Evolutionary conservation across 2,329 filamentous ascomycete genomes (phyloP), one percentile per base, ranked within the genome.

Genomic region (Aspergillus eucalypticola): DNA sequence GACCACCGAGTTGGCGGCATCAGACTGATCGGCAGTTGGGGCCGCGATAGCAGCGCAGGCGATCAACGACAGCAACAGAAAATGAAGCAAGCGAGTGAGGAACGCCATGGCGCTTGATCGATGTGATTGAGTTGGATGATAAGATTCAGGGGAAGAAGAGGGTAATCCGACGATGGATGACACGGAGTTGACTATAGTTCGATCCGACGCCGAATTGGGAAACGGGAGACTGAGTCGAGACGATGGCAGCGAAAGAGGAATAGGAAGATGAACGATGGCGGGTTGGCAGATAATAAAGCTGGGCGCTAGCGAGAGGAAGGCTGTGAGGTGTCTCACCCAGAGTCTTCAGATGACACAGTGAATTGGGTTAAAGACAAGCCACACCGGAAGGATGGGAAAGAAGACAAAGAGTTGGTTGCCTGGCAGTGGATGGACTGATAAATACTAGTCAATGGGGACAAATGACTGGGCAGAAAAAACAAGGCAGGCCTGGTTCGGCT

Each of bases 41-140:
- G 68, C 70, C 6, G 70, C 67, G 25, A 70, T 61, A 2, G 67
- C 62, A 32, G 68, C 68, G 7, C 70, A 62, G n/a, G 69, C 65
- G 60, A 70, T 56, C 55, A 73, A 50, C 27, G 67, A 68, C 41
- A 73, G 42, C 25, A 71, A 60, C 15, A 72, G 62, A 8, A 71
- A 27, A 44, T 70, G 69, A 44, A 70, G 41, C 29, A 71, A 51
- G 48, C 59, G 60, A 54, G 56, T 66, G 59, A 63, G 62, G 48
- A 53, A 55, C 23, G 59, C 59, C 59, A 63, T 65, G 48, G 39
- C 53, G 53, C 23, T 17, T 3, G 52, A 29, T 58, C 8, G 42
- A n/a, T 13, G 11, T 48, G 25, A 38, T 54, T 19, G 19, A 29
- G 13, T 27, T 21, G 2, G 4, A 46, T 8, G 32, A 5, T 17